Evolutionary conservation across 768 basidiomycete species (phyloP).

Genomic region (Psilocybe cyanescens): DNA sequence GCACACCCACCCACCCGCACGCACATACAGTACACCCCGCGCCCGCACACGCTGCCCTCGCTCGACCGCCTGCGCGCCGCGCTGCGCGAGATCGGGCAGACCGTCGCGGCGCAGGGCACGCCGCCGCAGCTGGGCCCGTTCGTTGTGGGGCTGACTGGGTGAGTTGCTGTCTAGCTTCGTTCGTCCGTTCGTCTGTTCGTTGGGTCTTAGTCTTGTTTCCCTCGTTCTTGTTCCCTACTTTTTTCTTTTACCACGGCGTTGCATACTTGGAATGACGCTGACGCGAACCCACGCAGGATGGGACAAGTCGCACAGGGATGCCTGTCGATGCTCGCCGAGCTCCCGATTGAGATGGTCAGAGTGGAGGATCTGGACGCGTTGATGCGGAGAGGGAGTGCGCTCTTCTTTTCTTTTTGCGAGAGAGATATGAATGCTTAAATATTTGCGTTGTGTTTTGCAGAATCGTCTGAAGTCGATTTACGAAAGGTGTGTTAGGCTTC

Average conservation of each 20-base stretch:
- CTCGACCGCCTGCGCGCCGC: conserved; percentile 54
- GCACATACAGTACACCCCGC: conserved; percentile 78
- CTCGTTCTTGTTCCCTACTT: too few relatives aligned
- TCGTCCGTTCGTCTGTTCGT: neutral
- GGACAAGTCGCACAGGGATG: conserved; percentile 87
- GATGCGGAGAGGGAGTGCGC: conserved; percentile 54
- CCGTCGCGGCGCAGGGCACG: conserved; percentile 59
- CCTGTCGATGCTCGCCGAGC: conserved; percentile 68
- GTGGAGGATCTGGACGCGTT: conserved; percentile 62
- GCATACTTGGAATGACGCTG: neutral
- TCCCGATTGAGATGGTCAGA: conserved; percentile 64
- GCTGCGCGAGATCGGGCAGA: conserved; percentile 59
- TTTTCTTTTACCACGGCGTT: neutral
- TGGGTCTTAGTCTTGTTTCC: neutral
- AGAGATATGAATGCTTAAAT: too few relatives aligned
- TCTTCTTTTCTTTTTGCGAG: neutral
- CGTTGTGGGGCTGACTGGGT: conserved; percentile 86
- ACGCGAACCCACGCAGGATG: conserved; percentile 41
- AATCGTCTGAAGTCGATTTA: conserved; percentile 9
- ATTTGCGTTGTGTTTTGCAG: neutral
- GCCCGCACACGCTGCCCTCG: conserved; percentile 75
- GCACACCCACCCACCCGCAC: too few relatives aligned
- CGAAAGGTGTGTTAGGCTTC: conserved; percentile 44
- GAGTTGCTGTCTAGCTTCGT: neutral
- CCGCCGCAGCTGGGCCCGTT: conserved; percentile 74